Conservation (phyloP, 78 protist species). For the Cavenderia fasciculata region DNA sequence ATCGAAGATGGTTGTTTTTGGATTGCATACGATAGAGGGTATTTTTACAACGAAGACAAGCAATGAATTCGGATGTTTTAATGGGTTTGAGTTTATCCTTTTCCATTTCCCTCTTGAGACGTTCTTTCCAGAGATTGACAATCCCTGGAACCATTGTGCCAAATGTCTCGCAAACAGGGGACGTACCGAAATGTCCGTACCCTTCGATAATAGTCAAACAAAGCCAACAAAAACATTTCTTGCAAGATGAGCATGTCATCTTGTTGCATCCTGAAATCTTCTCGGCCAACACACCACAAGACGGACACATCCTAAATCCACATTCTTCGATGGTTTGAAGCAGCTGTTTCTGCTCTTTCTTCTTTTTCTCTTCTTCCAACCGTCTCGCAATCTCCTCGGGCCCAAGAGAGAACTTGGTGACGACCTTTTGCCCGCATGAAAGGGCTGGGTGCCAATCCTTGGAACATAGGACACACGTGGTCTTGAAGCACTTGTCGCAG, state of each 20-base stretch:
- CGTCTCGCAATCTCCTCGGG: not conserved
- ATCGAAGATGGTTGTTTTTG: too few relatives aligned
- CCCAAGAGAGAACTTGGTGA: not conserved
- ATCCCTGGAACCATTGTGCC: too few relatives aligned
- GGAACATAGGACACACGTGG: not conserved
- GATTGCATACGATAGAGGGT: too few relatives aligned
- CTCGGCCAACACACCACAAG: not conserved
- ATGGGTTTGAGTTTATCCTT: too few relatives aligned
- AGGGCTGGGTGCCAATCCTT: not conserved
- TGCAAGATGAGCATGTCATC: not conserved
- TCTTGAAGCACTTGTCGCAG: not conserved
- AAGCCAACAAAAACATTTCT: not conserved
- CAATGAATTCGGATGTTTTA: too few relatives aligned
- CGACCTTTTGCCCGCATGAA: not conserved
- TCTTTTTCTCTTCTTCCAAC: not conserved
- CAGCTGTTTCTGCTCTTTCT: not conserved
- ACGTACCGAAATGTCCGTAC: not conserved
- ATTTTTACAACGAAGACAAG: too few relatives aligned
- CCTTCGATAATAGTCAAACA: not conserved
- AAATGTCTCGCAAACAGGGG: too few relatives aligned
- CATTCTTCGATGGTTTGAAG: constrained; percentile 2
- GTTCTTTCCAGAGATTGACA: too few relatives aligned
- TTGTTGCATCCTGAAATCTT: not conserved
- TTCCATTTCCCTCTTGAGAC: too few relatives aligned
- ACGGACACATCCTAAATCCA: too few relatives aligned